Base-by-base conservation (phyloP, 768 basidiomycete genomes). In the Auriscalpium vulgare region DNA sequence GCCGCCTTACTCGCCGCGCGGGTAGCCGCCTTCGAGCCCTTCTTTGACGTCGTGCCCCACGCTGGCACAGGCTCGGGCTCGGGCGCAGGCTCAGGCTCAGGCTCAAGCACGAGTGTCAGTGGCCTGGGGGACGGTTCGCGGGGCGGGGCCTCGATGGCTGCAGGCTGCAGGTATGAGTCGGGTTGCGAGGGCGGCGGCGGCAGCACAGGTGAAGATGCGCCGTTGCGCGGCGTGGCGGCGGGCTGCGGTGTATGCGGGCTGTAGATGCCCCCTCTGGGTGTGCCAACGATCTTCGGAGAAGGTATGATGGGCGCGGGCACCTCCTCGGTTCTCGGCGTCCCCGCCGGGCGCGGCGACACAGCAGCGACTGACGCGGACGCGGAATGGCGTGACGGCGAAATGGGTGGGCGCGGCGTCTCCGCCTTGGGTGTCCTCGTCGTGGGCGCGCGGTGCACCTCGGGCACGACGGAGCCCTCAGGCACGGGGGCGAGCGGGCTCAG, bases 401-500 rank as follows among this genome's bases (percentile, higher is more conserved):
- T 47, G 17, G 44, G 49, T 23, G 58, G 43, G 19, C 58, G 58
- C 38, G 60, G 58, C 21, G 60, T 59, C 44, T 61, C 61, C 23
- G 56, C 56, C 48, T 57, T 56, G 37, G 61, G 59, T 29, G 29
- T 29, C 29, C 29, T 29, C 43, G 56, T 57, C 48, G 50, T 60
- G 13, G 59, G 57, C 21, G 56, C 52, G 35, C 51, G 61, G 47
- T 50, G 52, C 45, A 56, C 48, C 29, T 57, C 58, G 43, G 53
- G 56, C 10, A 57, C 54, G 10, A 49, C 37, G 14, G 57, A 59
- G 14, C 57, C 59, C 40, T 60, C 59, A 2, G 59, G 59, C 37
- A 60, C 59, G 11, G 59, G 52, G 21, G 59, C 59, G 36, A 60
- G 61, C 9, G 53, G 59, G 16, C 62, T 59, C 8, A 70, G 53